Base-by-base conservation (phyloP, 2,329 filamentous ascomycete species). In the Fusarium algeriense region DNA sequence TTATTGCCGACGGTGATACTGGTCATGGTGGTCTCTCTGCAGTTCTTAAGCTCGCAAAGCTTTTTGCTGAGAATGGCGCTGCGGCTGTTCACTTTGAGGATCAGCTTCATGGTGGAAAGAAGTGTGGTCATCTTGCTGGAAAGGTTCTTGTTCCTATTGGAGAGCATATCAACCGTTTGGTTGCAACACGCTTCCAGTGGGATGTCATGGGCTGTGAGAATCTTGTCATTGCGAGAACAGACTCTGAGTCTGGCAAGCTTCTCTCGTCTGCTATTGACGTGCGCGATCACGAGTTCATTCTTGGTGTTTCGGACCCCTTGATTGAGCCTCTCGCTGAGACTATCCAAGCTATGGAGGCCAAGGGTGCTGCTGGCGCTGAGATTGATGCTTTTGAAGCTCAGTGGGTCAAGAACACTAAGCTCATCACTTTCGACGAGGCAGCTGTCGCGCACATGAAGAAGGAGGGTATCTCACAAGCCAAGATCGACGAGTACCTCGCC, bases 61-160 rank as follows among this genome's bases (percentile, higher is more conserved):
- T 98, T 11, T 99, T 99, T 76, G 96, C 96, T 20, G 96, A 99
- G 83, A 97, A 97, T 75, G 96, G 96, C 57, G 96, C 96, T 2
- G 96, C 96, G 0, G 96, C 92, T 12, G 96, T 99, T 4, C 96
- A 99, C 81, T 97, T 99, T 69, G 96, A 99, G 82, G 96, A 99
- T 79, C 96, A 99, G 83, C 88, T 98, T 49, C 96, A 98, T 79
- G 96, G 96, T 45, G 96, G 96, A 67, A 99, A 99, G 86, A 99
- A 98, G 83, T 99, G 96, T 79, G 96, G 96, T 19, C 96, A 99
- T 83, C 85, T 98, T 67, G 96, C 96, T 2, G 96, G 96, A 74
- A 99, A 98, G 81, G 96, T 98, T 3, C 86, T 99, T 12, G 96
- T 98, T 5, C 95, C 96, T 1, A 90, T 95, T 1, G 93, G 94